Evolutionary conservation across 805 yeast genomes (phyloP), one percentile per base, ranked within the genome.

Genomic region (Groenewaldozyma salmanticensis): DNA sequence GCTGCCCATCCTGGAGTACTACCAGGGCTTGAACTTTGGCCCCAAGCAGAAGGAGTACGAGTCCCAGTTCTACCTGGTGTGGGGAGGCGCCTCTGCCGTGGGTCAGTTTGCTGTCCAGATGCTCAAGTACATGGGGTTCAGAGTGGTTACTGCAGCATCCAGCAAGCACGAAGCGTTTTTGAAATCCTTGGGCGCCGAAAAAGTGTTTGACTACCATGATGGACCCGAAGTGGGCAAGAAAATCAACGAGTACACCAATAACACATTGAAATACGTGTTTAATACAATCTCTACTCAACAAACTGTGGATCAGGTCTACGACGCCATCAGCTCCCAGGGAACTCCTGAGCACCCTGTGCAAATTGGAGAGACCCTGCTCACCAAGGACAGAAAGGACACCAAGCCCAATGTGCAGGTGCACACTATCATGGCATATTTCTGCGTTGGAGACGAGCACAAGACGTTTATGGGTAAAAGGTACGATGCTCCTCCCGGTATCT

Each of bases 21-120:
- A 32, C 40, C 43, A 48, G 37, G 29, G 31, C 17, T 54, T 75
- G 27, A 7, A 9, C 17, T 11, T 31, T 6, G 18, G 7, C 7
- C 31, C 31, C 16, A 35, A 37, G n/a, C n/a, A n/a, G 2, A 13
- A 41, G 13, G 51, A 55, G 32, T 11, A 22, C 22, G 22, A 32
- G 24, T 35, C 27, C 19, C 15, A 33, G 15, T 47, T 38, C 42
- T 48, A 47, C 19, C 48, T 58, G 3, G 43, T 58, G 7, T 58
- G 54, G 44, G 61, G 62, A 2, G 87, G 81, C 48, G 74, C 83
- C 18, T 68, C 82, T 20, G 69, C 80, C 21, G 67, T 79, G 11
- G 86, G 86, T 21, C 65, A 62, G 37, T 37, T 62, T 19, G 74
- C 77, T 7, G 68, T 77, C 42, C 88, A 81, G 64, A 48, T 77